Percentiles rank a stretch among this genome's conserved stretches.
Conservation (phyloP, 352 stramenopile genomes). For the Phytophthora cajani region DNA sequence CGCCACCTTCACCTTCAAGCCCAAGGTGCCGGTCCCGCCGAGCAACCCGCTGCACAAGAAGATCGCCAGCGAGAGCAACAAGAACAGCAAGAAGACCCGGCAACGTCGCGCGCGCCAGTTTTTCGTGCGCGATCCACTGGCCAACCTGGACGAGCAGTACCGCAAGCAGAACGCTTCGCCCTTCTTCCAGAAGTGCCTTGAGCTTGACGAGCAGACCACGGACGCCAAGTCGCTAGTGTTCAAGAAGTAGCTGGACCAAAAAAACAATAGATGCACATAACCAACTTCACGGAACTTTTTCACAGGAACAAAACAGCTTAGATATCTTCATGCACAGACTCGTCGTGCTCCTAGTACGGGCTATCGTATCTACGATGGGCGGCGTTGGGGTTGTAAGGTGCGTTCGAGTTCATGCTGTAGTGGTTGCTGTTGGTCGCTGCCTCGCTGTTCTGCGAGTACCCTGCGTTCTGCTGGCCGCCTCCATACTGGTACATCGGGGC, state of each 20-base stretch:
- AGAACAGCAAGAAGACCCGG: constrained; percentile 61
- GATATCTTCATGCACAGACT: constrained; percentile 20
- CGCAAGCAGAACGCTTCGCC: constrained; percentile 38
- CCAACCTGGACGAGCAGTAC: constrained; percentile 43
- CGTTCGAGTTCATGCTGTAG: constrained; percentile 46
- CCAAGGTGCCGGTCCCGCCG: constrained; percentile 64
- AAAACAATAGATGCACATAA: constrained; percentile 33
- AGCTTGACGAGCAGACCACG: constrained; percentile 35
- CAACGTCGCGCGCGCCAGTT: constrained; percentile 63
- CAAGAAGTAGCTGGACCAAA: constrained; percentile 32
- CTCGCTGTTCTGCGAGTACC: constrained; percentile 31
- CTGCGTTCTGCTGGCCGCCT: constrained; percentile 20
- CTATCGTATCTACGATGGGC: constrained; percentile 46
- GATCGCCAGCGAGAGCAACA: constrained; percentile 63
- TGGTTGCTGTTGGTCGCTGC: constrained; percentile 37
- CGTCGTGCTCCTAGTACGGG: constrained; percentile 36
- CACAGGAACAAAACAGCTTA: constrained; percentile 25
- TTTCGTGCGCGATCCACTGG: constrained; percentile 71
- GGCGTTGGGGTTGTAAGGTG: constrained; percentile 28
- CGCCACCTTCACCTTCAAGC: constrained; percentile 66
- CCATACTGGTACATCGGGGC: constrained; percentile 41
- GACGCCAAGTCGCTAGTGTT: constrained; percentile 35
- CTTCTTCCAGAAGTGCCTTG: constrained; percentile 46
- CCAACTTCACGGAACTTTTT: constrained; percentile 15
- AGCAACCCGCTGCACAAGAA: constrained; percentile 80